Evolutionary conservation across 805 yeast genomes (phyloP).

Genomic region (Starmerella geochares): DNA sequence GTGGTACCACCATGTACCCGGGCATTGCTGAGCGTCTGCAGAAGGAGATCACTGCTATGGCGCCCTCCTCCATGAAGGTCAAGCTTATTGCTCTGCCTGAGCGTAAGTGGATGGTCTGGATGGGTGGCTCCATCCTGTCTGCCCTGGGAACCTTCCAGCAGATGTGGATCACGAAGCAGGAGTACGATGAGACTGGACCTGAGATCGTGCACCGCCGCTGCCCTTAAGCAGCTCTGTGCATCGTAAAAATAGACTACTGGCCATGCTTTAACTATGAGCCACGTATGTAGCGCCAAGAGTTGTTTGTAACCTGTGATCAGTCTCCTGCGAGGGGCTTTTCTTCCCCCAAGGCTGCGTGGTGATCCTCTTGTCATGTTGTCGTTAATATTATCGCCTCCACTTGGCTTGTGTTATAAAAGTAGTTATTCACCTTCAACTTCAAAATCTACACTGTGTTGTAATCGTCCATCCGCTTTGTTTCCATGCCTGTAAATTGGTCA

Average conservation of each 20-base stretch:
- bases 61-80: conserved; percentile 99
- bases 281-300: conserved; percentile 1
- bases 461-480: too few species aligned
- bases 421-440: too few species aligned
- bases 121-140: conserved; percentile 99
- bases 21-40: conserved; percentile 99
- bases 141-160: conserved; percentile 99
- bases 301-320: background rate
- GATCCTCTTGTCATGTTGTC: too few species aligned
- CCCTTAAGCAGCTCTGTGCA: conserved; percentile 45
- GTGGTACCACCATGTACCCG: conserved; percentile 99
- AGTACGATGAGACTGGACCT: conserved; percentile 99
- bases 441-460: background rate
- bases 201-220: conserved; percentile 96
- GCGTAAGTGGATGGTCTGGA: conserved; percentile 99
- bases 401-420: too few species aligned
- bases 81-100: conserved; percentile 99
- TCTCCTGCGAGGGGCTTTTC: background rate
- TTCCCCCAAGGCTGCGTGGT: too few species aligned
- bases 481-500: too few species aligned
- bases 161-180: conserved; percentile 99
- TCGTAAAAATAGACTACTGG: conserved; percentile 7
- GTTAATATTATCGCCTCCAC: too few species aligned
- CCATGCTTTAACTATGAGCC: background rate
- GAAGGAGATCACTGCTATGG: conserved; percentile 98